Base-by-base conservation (phyloP, 257 asterid species). In the Lithospermum erythrorhizon region DNA sequence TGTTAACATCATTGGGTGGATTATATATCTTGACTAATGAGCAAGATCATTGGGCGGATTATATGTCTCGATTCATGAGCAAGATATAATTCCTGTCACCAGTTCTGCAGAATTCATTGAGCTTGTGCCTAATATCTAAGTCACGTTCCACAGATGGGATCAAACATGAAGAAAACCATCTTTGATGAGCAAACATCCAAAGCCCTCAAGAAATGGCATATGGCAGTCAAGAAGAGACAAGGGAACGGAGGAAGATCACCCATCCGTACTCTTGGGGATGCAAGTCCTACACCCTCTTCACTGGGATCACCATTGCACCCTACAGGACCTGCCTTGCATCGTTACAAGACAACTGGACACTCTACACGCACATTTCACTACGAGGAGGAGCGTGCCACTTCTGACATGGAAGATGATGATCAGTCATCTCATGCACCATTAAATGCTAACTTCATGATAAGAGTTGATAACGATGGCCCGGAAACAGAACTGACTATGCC, bases 171-270 rank as follows among this genome's bases (percentile, higher is more conserved):
- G 82, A 75, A 68, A 63, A 67, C 85, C 23, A 79, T 84, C 9
- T 79, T 84, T 20, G 93, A 84, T 47, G 88, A 84, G 68, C 89
- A 84, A 78, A 85, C 82, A 0, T 69, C 94, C 5, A 79, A 76
- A 64, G 89, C 89, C 53, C 72, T 80, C 4, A 85, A 68, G 73
- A 82, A 81, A 69, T 84, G 94, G 94, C 89, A 78, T 37, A 65
- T 65, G 51, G 78, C 81, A 1, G 94, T 89, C 0, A 80, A 71
- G 73, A 77, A 72, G 62, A 78, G 70, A 41, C 49, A 41, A 41
- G 49, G 49, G 49, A 41, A 41, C 15, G 49, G 49, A 41, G 49
- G 13, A 11, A 41, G 49, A 18, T 41, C 49, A 41, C 18, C 49
- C 18, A 41, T 41, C 18, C 49, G 18, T 41, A 41, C 49, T 41